These are phyloP conservation scores for Ramaria rubella DNA, from an alignment of 768 basidiomycete species.

Conservation along the genomic window DNA sequence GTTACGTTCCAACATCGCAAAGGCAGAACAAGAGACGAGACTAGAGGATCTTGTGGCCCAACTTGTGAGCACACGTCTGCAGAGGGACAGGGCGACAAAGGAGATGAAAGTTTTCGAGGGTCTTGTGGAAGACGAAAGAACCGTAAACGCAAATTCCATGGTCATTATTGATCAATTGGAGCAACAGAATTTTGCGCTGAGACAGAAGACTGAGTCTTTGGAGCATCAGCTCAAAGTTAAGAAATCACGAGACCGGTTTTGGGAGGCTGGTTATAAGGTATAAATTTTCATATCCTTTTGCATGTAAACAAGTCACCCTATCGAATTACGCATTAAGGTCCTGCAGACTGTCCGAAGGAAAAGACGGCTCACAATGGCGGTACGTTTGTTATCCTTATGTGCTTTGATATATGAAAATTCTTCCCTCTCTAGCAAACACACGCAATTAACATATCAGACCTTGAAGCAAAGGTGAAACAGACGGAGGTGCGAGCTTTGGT, in stretches of 20 bases:
- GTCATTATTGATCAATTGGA: neutral
- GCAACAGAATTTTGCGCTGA: neutral
- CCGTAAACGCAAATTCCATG: neutral
- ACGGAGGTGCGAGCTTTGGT: neutral
- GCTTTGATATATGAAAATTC: neutral
- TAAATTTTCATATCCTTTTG: neutral
- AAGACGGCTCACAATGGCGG: neutral
- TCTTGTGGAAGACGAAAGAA: neutral
- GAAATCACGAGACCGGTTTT: neutral
- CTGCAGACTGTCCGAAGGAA: neutral
- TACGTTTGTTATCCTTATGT: neutral
- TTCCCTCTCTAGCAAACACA: neutral
- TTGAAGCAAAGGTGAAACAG: neutral
- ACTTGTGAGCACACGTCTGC: neutral
- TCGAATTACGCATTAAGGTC: neutral
- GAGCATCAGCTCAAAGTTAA: neutral
- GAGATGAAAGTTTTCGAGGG: neutral
- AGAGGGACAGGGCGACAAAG: neutral
- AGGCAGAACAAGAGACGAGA: neutral
- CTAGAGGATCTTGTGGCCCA: neutral
- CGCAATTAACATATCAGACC: neutral
- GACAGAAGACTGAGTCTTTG: neutral
- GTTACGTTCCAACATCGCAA: too few species aligned
- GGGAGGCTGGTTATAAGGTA: neutral
- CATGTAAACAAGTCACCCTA: neutral